These are phyloP conservation scores for Mrakia frigida DNA, from an alignment of 768 basidiomycete genomes.

Conservation along the genomic window DNA sequence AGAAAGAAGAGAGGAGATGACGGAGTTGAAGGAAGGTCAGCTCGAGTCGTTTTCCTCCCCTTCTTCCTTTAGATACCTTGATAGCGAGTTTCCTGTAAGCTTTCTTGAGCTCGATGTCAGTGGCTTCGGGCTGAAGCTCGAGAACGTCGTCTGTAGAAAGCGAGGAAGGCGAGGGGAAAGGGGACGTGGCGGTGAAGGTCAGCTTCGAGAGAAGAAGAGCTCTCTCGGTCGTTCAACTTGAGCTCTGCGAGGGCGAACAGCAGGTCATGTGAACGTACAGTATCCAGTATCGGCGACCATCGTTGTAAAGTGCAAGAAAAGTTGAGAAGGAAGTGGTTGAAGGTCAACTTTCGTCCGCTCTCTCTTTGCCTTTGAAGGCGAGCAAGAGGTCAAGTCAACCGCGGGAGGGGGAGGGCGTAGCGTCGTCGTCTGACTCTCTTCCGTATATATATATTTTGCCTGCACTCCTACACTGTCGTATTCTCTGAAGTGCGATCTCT, in stretches of 20 bases:
- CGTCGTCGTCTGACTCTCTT: too few relatives aligned
- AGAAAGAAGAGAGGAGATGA: slow-evolving; percentile 6
- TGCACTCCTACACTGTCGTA: too few relatives aligned
- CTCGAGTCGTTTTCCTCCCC: background rate
- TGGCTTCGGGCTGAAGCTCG: slow-evolving; percentile 43
- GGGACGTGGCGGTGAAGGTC: background rate
- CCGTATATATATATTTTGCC: too few relatives aligned
- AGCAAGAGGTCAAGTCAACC: too few relatives aligned
- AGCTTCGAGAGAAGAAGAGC: background rate
- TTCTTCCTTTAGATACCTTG: slow-evolving; percentile 51
- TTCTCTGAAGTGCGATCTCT: too few relatives aligned
- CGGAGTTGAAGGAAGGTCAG: slow-evolving; percentile 17
- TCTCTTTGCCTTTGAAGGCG: background rate
- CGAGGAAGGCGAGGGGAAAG: background rate
- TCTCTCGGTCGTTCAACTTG: background rate
- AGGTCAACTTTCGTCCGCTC: background rate
- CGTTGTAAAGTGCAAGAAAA: background rate
- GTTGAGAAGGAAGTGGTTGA: background rate
- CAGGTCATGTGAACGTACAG: background rate
- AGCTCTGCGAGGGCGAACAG: background rate
- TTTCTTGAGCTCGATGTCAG: slow-evolving; percentile 65
- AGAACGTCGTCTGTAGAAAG: slow-evolving; percentile 40
- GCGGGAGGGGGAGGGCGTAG: too few relatives aligned
- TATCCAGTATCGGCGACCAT: slow-evolving; percentile 15
- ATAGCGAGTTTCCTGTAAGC: slow-evolving; percentile 92